Percentiles rank a stretch among this genome's conserved stretches.
phyloP scores from a whole-genome alignment of 768 basidiomycete species.

The Ramaria rubella region DNA sequence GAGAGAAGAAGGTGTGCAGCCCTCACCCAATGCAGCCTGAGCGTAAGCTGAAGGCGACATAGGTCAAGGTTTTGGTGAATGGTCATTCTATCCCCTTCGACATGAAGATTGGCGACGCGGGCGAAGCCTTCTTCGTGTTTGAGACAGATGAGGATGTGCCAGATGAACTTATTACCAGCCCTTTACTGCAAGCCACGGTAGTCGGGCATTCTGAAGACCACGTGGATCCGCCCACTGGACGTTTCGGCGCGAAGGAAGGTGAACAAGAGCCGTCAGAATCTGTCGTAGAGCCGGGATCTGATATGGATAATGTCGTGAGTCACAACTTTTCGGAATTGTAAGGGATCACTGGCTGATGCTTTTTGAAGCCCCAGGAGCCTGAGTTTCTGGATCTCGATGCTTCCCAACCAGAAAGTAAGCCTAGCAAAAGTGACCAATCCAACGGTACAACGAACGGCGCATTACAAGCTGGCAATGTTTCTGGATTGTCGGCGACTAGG shows the following conservation, averaged over 20 bases:
- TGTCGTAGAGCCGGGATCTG: neutral
- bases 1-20: slow-evolving; percentile 76
- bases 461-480: slow-evolving; percentile 1
- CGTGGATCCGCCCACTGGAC: slow-evolving; percentile 24
- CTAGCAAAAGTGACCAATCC: neutral
- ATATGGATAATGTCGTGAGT: neutral
- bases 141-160: slow-evolving; percentile 96
- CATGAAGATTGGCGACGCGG: slow-evolving; percentile 99
- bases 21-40: neutral
- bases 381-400: slow-evolving; percentile 85
- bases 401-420: neutral
- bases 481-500: neutral
- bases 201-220: slow-evolving; percentile 43
- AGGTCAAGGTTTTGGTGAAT: slow-evolving; percentile 90
- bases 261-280: slow-evolving; percentile 15
- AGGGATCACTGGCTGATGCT: neutral
- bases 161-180: slow-evolving; percentile 88
- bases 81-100: slow-evolving; percentile 79
- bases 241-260: slow-evolving; percentile 38
- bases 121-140: slow-evolving; percentile 98
- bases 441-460: neutral
- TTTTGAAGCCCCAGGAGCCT: slow-evolving; percentile 41
- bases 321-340: neutral
- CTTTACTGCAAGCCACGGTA: slow-evolving; percentile 52
- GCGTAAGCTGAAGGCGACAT: slow-evolving; percentile 8